Evolutionary conservation across 257 asterid species (phyloP), one percentile per base, ranked within the genome.

Genomic region (Scutellaria barbata): DNA sequence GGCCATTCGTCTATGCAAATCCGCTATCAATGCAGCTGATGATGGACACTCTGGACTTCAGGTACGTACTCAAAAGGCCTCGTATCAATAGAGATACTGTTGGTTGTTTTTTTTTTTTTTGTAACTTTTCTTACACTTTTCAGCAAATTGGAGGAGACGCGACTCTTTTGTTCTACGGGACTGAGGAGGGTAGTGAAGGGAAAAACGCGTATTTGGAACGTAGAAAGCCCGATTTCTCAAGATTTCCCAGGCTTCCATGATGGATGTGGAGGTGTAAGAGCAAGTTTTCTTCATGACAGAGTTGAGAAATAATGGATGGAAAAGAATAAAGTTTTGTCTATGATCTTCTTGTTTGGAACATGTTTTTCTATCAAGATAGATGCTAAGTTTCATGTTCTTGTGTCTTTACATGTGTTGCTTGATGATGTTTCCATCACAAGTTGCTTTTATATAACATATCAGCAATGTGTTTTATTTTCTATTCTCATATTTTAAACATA

Each of bases 1-100:
- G 78, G 96, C 99, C 0, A 80, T 94, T 47, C 89, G 98, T 10
- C 85, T 94, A 0, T 85, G 86, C 61, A 94, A 94, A 85, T 83
- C 98, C 18, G 95, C 99, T 56, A 83, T 94, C 67, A 91, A 94
- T 80, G 98, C 99, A 22, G 90, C 81, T 22, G 99, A 94, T 57
- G 99, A 94, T 78, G 99, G 98, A 1, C 96, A 89, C 74, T 81
- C 96, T 45, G 99, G 99, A 63, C 96, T 94, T 76, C 98, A 92
- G 98, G 98, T 89, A 82, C 35, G 35, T 18, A 18, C 39, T 48
- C 12, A 14, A 35, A 58, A 58, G 12, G 12, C 3, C 46, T 35
- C 46, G 4, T 58, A 30, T 5, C 16, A 33, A 22, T 56, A 30
- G 43, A 56, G 39, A 22, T 22, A 56, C 4, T 3, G 17, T 46